These are phyloP conservation scores for Fusarium aywerte DNA, from an alignment of 2,329 filamentous ascomycete genomes.

Conservation along the genomic window DNA sequence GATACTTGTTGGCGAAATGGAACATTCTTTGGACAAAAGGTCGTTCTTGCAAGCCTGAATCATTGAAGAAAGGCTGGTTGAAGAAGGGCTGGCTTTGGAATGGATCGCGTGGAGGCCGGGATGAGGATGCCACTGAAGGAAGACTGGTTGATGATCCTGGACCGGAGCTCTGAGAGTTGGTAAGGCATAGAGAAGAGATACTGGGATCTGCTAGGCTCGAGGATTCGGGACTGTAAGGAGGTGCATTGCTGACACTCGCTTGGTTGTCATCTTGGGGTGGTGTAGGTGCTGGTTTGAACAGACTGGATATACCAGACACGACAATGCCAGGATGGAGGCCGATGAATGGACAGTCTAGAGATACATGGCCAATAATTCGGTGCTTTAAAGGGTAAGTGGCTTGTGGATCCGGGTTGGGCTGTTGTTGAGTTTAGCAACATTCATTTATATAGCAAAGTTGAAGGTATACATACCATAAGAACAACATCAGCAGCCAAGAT, in stretches of 20 bases:
- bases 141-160: constrained; percentile 33
- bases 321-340: constrained; percentile 91
- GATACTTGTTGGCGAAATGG: constrained; percentile 86
- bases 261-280: constrained; percentile 27
- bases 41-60: constrained; percentile 74
- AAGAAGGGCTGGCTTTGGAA: constrained; percentile 80
- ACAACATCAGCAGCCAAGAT: constrained; percentile 83
- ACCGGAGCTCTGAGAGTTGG: constrained; percentile 29
- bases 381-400: constrained; percentile 68
- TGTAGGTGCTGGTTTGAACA: constrained; percentile 68
- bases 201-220: constrained; percentile 20
- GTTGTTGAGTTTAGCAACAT: constrained; percentile 3
- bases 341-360: constrained; percentile 86
- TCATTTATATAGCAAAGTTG: not conserved
- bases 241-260: constrained; percentile 1
- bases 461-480: constrained; percentile 62
- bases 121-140: constrained; percentile 36
- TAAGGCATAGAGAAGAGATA: constrained; percentile 36
- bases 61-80: constrained; percentile 81
- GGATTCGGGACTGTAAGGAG: constrained; percentile 8
- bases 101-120: constrained; percentile 55
- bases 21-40: constrained; percentile 74
- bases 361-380: constrained; percentile 81
- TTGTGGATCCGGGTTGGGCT: constrained; percentile 51
- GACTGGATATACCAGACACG: constrained; percentile 80